These are phyloP conservation scores for Ophiognomonia clavigignenti-juglandacearum DNA, from an alignment of 2,329 filamentous ascomycete genomes.

Conservation along the genomic window DNA sequence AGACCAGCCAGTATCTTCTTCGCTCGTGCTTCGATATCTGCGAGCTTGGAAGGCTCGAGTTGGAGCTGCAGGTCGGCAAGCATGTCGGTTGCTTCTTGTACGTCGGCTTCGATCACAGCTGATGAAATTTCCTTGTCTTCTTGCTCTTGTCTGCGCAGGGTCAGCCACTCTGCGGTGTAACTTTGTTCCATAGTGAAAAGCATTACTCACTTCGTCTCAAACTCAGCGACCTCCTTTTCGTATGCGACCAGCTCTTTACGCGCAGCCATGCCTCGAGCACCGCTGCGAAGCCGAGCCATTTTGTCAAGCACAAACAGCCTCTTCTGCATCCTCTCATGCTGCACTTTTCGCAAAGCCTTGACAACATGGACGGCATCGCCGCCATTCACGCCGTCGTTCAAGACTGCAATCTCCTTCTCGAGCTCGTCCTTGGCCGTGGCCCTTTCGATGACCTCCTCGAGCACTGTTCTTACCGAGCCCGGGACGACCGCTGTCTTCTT, in stretches of 20 bases:
- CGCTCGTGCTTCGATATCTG: constrained; percentile 61
- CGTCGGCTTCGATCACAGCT: constrained; percentile 57
- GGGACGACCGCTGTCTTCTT: constrained; percentile 8
- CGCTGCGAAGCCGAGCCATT: constrained; percentile 68
- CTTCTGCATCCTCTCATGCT: constrained; percentile 56
- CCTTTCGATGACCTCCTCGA: constrained; percentile 64
- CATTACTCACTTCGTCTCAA: constrained; percentile 44
- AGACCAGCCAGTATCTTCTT: constrained; percentile 63
- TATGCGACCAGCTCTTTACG: constrained; percentile 67
- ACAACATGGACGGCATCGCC: constrained; percentile 54
- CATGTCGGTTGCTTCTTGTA: constrained; percentile 63
- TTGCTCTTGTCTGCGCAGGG: constrained; percentile 39
- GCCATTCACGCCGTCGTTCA: constrained; percentile 53
- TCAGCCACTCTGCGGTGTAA: too few species aligned
- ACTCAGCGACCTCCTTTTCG: constrained; percentile 62
- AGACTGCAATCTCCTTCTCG: constrained; percentile 57
- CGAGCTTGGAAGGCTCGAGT: constrained; percentile 60
- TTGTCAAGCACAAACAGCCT: constrained; percentile 67
- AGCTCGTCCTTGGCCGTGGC: constrained; percentile 52
- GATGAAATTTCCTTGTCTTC: constrained; percentile 51
- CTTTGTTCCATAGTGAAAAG: too few species aligned
- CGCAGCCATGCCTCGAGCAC: constrained; percentile 67
- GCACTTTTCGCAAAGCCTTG: constrained; percentile 55
- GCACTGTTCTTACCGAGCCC: constrained; percentile 37
- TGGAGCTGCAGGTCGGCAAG: constrained; percentile 64